A percentile compares a stretch with the other conserved stretches of the same genome.
phyloP scores from a whole-genome alignment of 2,329 filamentous ascomycete species.

The Aspergillus novoparasiticus region DNA sequence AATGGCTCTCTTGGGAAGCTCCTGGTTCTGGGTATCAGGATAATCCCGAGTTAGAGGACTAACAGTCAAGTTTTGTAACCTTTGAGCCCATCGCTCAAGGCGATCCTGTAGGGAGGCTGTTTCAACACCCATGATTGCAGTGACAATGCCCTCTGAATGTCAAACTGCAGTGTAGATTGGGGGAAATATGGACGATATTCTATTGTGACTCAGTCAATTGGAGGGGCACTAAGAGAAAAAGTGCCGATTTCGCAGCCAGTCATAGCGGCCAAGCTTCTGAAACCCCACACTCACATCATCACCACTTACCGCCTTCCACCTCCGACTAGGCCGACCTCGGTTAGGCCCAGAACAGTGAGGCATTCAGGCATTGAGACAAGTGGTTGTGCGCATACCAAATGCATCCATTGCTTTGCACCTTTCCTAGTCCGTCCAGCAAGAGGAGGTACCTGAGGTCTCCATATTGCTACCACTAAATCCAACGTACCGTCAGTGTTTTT shows the following conservation, averaged over 20 bases:
- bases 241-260: constrained; percentile 32
- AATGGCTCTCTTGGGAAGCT: constrained; percentile 41
- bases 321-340: neutral
- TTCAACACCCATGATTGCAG: constrained; percentile 39
- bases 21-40: constrained; percentile 41
- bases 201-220: constrained; percentile 9
- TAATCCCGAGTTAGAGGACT: constrained; percentile 49
- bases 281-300: constrained; percentile 13
- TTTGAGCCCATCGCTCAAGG: constrained; percentile 45
- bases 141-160: constrained; percentile 16
- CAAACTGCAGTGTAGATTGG: constrained; percentile 13
- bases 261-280: neutral
- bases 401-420: neutral
- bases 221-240: constrained; percentile 30
- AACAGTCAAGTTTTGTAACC: constrained; percentile 45
- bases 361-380: neutral
- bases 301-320: neutral
- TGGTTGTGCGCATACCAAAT: neutral
- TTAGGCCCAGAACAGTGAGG: neutral
- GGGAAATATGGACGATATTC: neutral
- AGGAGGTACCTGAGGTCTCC: neutral
- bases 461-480: neutral
- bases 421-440: constrained; percentile 3
- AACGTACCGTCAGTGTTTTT: neutral
- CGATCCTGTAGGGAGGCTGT: constrained; percentile 38